These are phyloP conservation scores for Gracilaria caudata DNA, from an alignment of 23 red algal species.

Conservation along the genomic window DNA sequence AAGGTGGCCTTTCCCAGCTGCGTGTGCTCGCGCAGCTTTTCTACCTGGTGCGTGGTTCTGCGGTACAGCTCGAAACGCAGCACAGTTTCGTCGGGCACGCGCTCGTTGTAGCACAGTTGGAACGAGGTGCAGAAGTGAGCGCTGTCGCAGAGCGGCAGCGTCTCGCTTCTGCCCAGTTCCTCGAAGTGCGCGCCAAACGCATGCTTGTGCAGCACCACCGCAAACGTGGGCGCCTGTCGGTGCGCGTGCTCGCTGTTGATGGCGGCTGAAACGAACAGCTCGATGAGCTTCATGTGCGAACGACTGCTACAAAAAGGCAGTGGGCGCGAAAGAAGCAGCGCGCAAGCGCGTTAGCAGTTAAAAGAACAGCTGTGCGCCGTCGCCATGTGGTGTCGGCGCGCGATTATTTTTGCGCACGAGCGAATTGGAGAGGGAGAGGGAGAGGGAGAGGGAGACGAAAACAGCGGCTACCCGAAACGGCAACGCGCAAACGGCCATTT, in stretches of 20 bases:
- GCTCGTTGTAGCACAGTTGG: conserved; percentile 12
- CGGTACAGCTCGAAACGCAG: conserved; percentile 54
- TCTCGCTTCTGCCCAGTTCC: conserved; percentile 54
- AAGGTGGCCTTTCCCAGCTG: conserved; percentile 34
- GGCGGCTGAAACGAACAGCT: conserved; percentile 29
- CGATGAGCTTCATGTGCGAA: conserved; percentile 31
- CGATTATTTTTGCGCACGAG: not conserved
- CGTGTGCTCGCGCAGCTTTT: conserved; percentile 35
- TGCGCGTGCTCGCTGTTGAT: not conserved
- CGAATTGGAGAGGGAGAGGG: too few relatives aligned
- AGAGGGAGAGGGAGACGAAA: too few relatives aligned
- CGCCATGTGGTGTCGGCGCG: too few relatives aligned
- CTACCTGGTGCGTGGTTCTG: conserved; percentile 4
- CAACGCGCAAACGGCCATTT: too few relatives aligned
- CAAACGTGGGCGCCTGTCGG: not conserved
- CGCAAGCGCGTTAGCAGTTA: too few relatives aligned
- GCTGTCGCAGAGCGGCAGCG: not conserved
- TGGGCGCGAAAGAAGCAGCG: not conserved
- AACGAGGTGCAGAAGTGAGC: conserved; percentile 47
- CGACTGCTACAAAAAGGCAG: not conserved
- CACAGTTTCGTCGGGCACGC: not conserved
- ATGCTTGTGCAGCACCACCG: conserved; percentile 6
- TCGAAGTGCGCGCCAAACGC: not conserved
- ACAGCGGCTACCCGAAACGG: too few relatives aligned
- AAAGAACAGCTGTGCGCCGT: too few relatives aligned